Percentiles rank a stretch among this genome's conserved stretches.
phyloP scores from a whole-genome alignment of 2,329 filamentous ascomycete species.

The Aureobasidium pullulans region DNA sequence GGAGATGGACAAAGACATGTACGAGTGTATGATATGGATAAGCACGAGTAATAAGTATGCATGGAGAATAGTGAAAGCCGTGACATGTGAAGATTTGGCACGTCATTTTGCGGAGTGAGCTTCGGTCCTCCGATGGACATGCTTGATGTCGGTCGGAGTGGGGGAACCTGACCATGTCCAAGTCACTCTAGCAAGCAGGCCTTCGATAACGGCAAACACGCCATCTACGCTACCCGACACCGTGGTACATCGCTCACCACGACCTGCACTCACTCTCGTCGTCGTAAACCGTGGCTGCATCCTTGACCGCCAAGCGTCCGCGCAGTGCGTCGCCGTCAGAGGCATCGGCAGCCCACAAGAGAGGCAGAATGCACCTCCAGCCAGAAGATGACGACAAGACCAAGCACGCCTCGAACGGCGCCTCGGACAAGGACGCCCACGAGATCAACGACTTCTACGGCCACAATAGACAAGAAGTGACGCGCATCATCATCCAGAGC shows the following conservation, averaged over 20 bases:
- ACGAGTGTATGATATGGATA: no score
- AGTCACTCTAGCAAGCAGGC: no score
- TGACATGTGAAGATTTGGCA: background rate
- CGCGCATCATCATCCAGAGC: slow-evolving; percentile 84
- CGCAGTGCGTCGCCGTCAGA: slow-evolving; percentile 13
- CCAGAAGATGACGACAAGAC: background rate
- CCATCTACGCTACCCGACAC: background rate
- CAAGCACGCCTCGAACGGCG: background rate
- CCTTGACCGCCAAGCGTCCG: slow-evolving; percentile 10
- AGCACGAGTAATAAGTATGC: background rate
- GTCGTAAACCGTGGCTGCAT: slow-evolving; percentile 6
- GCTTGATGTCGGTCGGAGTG: background rate
- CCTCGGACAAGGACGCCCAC: slow-evolving; percentile 17
- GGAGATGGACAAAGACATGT: background rate
- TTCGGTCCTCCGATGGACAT: background rate
- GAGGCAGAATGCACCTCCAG: slow-evolving; percentile 10
- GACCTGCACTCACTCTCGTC: background rate
- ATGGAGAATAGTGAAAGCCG: background rate
- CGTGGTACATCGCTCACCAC: background rate
- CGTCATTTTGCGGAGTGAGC: background rate
- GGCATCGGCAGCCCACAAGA: slow-evolving; percentile 2
- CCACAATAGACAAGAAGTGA: slow-evolving; percentile 88
- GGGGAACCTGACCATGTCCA: background rate
- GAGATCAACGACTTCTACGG: slow-evolving; percentile 55
- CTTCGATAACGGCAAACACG: background rate